These are phyloP conservation scores for Chlorociboria aeruginascens DNA, from an alignment of 495 filamentous ascomycete species.

Conservation along the genomic window DNA sequence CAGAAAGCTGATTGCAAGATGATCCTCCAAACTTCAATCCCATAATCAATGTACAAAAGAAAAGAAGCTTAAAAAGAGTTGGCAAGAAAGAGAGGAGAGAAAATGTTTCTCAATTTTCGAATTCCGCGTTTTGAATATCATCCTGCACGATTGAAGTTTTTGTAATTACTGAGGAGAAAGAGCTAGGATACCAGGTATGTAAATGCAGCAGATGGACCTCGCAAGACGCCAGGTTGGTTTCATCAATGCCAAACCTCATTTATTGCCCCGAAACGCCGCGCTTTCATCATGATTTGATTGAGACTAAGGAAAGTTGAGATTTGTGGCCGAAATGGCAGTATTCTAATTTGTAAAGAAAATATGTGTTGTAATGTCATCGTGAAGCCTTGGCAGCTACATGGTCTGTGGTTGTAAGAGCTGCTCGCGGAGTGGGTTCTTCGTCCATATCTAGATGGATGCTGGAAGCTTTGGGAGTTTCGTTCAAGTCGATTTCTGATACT, in stretches of 20 bases:
- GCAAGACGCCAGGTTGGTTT: conserved; percentile 2
- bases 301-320: neutral
- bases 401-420: conserved; percentile 7
- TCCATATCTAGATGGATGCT: conserved; percentile 2
- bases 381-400: conserved; percentile 1
- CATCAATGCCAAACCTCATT: neutral
- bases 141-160: too few species aligned
- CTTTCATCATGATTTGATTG: neutral
- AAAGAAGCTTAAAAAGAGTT: too few species aligned
- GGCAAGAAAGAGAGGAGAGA: too few species aligned
- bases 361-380: neutral
- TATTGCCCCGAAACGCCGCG: conserved; percentile 2
- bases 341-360: neutral
- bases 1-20: too few species aligned
- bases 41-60: too few species aligned
- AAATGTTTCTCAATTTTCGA: too few species aligned
- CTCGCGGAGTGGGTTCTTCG: conserved; percentile 20
- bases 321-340: neutral
- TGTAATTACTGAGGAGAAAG: neutral
- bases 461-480: conserved; percentile 18
- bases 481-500: conserved; percentile 26
- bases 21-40: too few species aligned
- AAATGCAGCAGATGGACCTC: conserved; percentile 14
- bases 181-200: conserved; percentile 6
- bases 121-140: too few species aligned